Base-by-base conservation (phyloP, 345 rosid species). In the Passiflora organensis region DNA sequence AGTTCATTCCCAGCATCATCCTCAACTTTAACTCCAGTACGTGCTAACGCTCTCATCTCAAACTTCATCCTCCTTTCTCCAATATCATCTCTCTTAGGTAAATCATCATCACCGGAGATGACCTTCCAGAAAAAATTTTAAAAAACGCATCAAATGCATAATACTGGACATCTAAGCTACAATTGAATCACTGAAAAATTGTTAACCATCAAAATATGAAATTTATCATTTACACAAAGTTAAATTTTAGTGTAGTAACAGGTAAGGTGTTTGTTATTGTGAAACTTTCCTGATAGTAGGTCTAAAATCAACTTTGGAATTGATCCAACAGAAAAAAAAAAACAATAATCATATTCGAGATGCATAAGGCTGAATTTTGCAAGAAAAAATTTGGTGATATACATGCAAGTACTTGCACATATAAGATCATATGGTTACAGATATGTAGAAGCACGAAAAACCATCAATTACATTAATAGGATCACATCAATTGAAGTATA, bases 31-130 rank as follows among this genome's bases (percentile, higher is more conserved):
- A 91, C 67, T 69, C 93, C 91, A 65, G 96, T 95, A 58, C 77
- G 78, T 39, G 89, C 83, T 70, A 91, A 72, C 51, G 88, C 90
- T 72, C 80, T 76, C 23, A 88, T 80, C 71, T 91, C 98, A 64
- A 79, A 79, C 62, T 84, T 85, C 75, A 90, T 82, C 69, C 96
- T 82, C 67, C 96, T 77, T 73, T 88, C 96, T 63, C 98, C 98
- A 61, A 91, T 84, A 66, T 91, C 96, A 75, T 91, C 97, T 59
- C 97, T 74, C 75, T 50, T 80, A 0, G 95, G 97, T 59, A 90
- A 62, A 75, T 90, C 95, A 69, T 85, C 95, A 58, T 87, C 96
- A 54, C 98, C 96, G 21, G 83, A 85, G 53, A 91, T 51, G 65
- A 74, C 77, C 97, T 87, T 62, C 49, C 45, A 9, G 8, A 20